These are phyloP conservation scores for Dichomitus squalens DNA, from an alignment of 1,284 basidiomycete species.

Conservation along the genomic window DNA sequence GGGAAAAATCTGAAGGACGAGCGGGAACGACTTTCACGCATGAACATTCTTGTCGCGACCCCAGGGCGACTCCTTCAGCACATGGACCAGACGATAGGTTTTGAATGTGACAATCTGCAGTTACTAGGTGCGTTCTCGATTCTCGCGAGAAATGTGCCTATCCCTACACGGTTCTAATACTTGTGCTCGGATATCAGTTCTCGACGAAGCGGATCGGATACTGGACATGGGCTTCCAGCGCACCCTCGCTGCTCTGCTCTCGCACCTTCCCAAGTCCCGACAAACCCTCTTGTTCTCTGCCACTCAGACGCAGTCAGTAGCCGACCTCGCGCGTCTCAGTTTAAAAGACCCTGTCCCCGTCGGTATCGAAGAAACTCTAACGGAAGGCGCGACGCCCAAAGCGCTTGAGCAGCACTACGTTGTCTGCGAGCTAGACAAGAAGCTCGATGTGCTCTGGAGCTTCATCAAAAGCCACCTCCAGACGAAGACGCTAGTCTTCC, in stretches of 20 bases:
- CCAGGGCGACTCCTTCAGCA: conserved; percentile 95
- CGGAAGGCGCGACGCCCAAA: conserved; percentile 53
- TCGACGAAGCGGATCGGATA: conserved; percentile 97
- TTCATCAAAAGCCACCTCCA: conserved; percentile 96
- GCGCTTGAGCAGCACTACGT: conserved; percentile 92
- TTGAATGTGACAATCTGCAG: conserved; percentile 90
- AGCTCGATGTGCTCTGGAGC: conserved; percentile 91
- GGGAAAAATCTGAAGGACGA: conserved; percentile 69
- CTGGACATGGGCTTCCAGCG: conserved; percentile 95
- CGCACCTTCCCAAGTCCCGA: conserved; percentile 82
- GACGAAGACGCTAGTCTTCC: conserved; percentile 91
- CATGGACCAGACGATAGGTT: conserved; percentile 97
- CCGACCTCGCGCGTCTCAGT: conserved; percentile 88
- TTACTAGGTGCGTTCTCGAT: conserved; percentile 69
- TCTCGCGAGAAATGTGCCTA: background rate
- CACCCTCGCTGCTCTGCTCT: conserved; percentile 88
- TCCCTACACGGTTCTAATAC: background rate
- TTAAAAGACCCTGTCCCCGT: conserved; percentile 85
- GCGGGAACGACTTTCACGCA: conserved; percentile 72
- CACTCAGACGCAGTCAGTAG: conserved; percentile 92
- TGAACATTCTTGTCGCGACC: conserved; percentile 98
- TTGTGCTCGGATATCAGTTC: conserved; percentile 56
- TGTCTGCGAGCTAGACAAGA: conserved; percentile 82
- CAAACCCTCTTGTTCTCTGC: conserved; percentile 98
- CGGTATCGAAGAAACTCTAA: conserved; percentile 55